Evolutionary conservation across 768 basidiomycete genomes (phyloP).

Genomic region (Auriscalpium orientale): DNA sequence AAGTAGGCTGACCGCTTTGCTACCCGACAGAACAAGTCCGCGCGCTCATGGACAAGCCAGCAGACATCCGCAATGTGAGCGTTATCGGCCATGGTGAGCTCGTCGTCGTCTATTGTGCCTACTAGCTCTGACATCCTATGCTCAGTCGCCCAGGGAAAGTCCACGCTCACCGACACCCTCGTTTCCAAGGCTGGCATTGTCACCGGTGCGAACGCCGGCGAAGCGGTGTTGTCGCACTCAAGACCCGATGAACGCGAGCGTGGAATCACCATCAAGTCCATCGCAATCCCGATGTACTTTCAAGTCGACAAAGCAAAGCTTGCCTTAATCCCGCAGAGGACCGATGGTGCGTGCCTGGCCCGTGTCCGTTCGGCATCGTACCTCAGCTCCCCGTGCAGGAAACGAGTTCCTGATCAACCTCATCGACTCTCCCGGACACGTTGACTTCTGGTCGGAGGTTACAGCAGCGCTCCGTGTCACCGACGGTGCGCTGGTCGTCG

Average conservation of each 20-base stretch:
- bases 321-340: constrained; percentile 84
- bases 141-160: constrained; percentile 99
- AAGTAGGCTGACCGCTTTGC: constrained; percentile 25
- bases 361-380: constrained; percentile 2
- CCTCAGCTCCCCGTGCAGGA: constrained; percentile 35
- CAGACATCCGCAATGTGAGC: constrained; percentile 94
- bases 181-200: constrained; percentile 99
- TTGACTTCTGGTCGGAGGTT: constrained; percentile 99
- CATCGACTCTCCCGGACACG: constrained; percentile 99
- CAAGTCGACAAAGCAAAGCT: constrained; percentile 89
- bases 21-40: constrained; percentile 69
- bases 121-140: not conserved
- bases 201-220: constrained; percentile 88
- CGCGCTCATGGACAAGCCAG: constrained; percentile 79
- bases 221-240: constrained; percentile 95
- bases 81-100: constrained; percentile 82
- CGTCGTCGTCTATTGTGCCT: constrained; percentile 1
- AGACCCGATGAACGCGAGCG: constrained; percentile 98
- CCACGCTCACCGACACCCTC: constrained; percentile 96
- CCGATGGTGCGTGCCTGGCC: constrained; percentile 51
- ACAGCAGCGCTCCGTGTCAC: constrained; percentile 99
- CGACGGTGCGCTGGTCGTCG: constrained; percentile 98
- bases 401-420: constrained; percentile 99
- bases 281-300: constrained; percentile 99
- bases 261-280: constrained; percentile 99